Evolutionary conservation across 1,284 basidiomycete species (phyloP), one percentile per base, ranked within the genome.

Genomic region (Tylopilus sp.): DNA sequence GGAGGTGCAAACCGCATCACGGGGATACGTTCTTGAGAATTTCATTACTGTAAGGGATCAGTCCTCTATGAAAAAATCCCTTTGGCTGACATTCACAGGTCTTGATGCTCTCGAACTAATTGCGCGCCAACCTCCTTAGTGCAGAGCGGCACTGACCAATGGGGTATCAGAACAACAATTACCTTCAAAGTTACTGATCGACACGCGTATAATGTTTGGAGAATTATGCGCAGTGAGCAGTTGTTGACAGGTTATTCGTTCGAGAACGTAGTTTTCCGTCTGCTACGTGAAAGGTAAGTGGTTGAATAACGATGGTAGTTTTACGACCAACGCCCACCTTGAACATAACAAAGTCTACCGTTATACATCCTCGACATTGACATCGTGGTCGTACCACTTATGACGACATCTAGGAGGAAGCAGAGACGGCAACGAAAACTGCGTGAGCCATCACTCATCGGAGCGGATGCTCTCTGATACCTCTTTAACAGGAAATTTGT

Each of bases 161-260:
- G 96, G 91, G 90, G 89, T 19, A 80, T 86, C 62, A 87, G 89
- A 62, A 93, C 93, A 68, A 91, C 91, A 2, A 93, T 96, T 1
- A 93, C 91, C 2, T 92, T 99, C 77, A 92, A 91, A 70, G 90
- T 97, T 47, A 85, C 88, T 15, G 97, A 97, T 1, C 87, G 97
- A 13, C 96, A 99, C 76, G 92, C 97, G 41, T 83, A 99, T 58
- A 98, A 98, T 71, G 82, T 96, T 18, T 98, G 96, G 97, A 86
- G 96, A 57, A 88, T 98, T 62, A 94, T 99, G 86, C 90, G 95
- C 39, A 88, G 91, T 2, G 97, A 99, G 72, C 87, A 93, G 62
- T 90, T 87, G 12, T 81, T 99, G 63, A 89, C 87, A 52, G 89
- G 88, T 64, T 97, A 99, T 77, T 91, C 94, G 0, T 94, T 98